These are phyloP conservation scores for Fusarium pseudonygamai DNA, from an alignment of 2,329 filamentous ascomycete species.

Conservation along the genomic window DNA sequence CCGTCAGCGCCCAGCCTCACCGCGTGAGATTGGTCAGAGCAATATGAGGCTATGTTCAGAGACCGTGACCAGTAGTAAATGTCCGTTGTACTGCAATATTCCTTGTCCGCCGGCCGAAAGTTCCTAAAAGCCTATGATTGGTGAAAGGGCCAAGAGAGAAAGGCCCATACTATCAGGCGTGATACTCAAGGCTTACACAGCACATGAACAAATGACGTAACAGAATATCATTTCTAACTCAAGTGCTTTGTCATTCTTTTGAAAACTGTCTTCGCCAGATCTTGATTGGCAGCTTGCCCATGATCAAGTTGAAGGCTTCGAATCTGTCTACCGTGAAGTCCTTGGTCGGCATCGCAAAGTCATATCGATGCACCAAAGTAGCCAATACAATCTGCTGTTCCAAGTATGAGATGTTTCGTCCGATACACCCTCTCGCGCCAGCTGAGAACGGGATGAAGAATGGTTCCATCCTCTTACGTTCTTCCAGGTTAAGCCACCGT, in stretches of 20 bases:
- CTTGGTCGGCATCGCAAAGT: constrained; percentile 44
- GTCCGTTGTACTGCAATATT: rapidly evolving
- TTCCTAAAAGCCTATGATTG: no score
- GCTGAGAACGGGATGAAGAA: constrained; percentile 54
- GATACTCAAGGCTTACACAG: neutral
- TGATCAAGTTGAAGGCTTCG: constrained; percentile 1
- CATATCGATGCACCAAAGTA: constrained; percentile 53
- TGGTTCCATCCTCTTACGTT: constrained; percentile 48
- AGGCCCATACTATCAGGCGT: neutral
- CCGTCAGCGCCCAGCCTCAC: neutral
- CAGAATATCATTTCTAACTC: neutral
- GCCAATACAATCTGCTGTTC: constrained; percentile 57
- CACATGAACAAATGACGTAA: neutral
- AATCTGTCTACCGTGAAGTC: neutral
- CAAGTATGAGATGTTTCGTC: constrained; percentile 52
- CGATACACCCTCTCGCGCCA: constrained; percentile 54
- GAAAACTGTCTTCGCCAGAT: neutral
- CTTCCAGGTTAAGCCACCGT: constrained; percentile 49
- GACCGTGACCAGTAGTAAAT: neutral
- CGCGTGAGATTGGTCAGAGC: neutral
- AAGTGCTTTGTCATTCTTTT: neutral
- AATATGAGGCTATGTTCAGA: neutral
- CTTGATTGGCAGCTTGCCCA: neutral
- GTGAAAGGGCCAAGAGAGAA: neutral
- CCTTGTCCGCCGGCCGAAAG: neutral